These are phyloP conservation scores for Solanum gandarillasii DNA, from an alignment of 257 asterid species.

Conservation along the genomic window DNA sequence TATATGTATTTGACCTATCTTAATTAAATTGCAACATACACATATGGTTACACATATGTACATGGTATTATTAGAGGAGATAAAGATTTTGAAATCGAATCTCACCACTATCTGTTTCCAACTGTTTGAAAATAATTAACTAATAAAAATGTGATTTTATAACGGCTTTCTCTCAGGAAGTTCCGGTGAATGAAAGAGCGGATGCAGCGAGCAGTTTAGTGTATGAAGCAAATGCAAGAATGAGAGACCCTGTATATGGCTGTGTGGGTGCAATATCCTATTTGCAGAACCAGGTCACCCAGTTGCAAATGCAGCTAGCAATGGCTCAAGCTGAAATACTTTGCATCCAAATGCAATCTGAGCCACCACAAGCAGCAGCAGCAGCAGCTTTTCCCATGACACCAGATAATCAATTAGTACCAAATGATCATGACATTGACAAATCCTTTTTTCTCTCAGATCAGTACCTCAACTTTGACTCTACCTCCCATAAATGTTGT, in stretches of 20 bases:
- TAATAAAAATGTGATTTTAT: no score
- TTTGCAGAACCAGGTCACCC: not conserved
- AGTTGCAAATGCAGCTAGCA: constrained; percentile 1
- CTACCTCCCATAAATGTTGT: constrained; percentile 1
- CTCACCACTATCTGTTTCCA: no score
- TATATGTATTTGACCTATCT: not conserved
- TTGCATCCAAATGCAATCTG: not conserved
- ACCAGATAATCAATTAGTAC: not conserved
- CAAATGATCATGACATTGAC: constrained; percentile 3
- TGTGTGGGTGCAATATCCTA: constrained; percentile 7
- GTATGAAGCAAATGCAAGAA: constrained; percentile 13
- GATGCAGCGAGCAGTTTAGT: constrained; percentile 14
- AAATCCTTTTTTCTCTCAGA: constrained; percentile 13
- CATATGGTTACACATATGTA: no score
- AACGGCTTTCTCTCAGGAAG: not conserved
- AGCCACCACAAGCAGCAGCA: not conserved
- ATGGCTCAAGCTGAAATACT: constrained; percentile 8
- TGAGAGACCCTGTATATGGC: constrained; percentile 11
- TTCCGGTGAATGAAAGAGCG: constrained; percentile 1
- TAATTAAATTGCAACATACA: not conserved
- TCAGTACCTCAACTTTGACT: constrained; percentile 12
- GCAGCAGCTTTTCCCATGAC: not conserved
- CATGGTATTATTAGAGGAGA: no score
- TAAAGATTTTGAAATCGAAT: no score
- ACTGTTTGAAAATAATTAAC: not conserved